These are phyloP conservation scores for Polyporus tsugae DNA, from an alignment of 1,284 basidiomycete genomes.

Conservation along the genomic window DNA sequence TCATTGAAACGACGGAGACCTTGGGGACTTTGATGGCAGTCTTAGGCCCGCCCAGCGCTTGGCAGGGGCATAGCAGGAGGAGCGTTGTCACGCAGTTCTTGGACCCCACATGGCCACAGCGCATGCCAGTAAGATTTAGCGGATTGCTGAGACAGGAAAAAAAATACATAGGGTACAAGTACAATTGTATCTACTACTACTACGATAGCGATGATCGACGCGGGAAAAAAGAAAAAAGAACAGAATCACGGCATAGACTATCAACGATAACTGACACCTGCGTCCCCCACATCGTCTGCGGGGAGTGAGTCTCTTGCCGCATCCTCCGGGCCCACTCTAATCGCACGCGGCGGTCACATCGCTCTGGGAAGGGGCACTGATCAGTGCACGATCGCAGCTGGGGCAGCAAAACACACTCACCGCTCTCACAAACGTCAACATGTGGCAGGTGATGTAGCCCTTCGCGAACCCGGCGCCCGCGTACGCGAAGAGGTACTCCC, in stretches of 20 bases:
- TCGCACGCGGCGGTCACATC: constrained; percentile 33
- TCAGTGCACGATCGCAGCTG: neutral
- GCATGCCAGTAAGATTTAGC: neutral
- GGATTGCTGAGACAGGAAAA: neutral
- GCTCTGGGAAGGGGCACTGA: constrained; percentile 18
- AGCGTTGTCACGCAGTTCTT: neutral
- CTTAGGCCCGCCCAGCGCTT: neutral
- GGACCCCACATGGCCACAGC: neutral
- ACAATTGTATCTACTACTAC: constrained; percentile 1
- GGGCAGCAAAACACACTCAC: constrained; percentile 32
- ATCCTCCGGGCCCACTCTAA: constrained; percentile 10
- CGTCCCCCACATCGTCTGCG: constrained; percentile 3
- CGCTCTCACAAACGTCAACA: constrained; percentile 56
- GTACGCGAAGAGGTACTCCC: constrained; percentile 82
- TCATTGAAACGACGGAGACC: neutral
- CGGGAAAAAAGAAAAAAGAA: neutral
- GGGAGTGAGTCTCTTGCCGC: neutral
- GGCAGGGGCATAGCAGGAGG: constrained; percentile 1
- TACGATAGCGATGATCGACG: constrained; percentile 4
- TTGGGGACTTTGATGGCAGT: neutral
- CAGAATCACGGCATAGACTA: constrained; percentile 5
- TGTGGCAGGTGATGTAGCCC: constrained; percentile 81
- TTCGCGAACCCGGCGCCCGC: constrained; percentile 78
- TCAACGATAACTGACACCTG: constrained; percentile 1
- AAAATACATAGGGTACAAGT: constrained; percentile 2